Percentiles rank a stretch among this genome's conserved stretches.
phyloP scores from a whole-genome alignment of 306 rosid genomes.

The Mimosa pudica region DNA sequence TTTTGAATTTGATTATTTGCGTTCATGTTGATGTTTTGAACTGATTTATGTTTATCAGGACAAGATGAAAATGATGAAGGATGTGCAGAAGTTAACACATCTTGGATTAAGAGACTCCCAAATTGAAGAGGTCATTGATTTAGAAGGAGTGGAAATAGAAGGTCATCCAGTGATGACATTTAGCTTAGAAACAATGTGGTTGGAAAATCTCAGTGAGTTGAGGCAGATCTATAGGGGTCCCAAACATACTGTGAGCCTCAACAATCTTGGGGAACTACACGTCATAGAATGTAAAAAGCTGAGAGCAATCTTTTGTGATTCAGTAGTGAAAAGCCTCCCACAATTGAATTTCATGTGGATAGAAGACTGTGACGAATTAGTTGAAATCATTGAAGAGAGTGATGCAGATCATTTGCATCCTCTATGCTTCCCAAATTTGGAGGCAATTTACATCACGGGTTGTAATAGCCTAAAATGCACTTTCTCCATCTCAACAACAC shows the following conservation, averaged over 20 bases:
- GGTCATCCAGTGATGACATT: not conserved
- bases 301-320: not conserved
- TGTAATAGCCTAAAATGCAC: not conserved
- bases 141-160: not conserved
- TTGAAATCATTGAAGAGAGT: not conserved
- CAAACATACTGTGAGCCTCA: not conserved
- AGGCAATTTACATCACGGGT: accelerated
- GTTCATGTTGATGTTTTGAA: not conserved
- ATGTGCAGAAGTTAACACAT: not conserved
- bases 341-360: not conserved
- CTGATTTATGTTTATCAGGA: not conserved
- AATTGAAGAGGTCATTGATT: not conserved
- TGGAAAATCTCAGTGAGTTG: not conserved
- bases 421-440: not conserved
- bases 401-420: too few relatives aligned
- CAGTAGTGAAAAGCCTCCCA: not conserved
- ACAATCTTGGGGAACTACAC: not conserved
- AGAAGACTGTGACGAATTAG: not conserved
- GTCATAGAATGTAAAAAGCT: not conserved
- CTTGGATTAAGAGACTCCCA: not conserved
- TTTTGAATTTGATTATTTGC: not conserved
- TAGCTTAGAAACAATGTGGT: not conserved
- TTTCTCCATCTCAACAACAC: not conserved
- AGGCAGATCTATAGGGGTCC: not conserved
- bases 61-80: too few relatives aligned